Base-by-base conservation (phyloP, 164 flowering plant genomes). In the Umbilicus rupestris region DNA sequence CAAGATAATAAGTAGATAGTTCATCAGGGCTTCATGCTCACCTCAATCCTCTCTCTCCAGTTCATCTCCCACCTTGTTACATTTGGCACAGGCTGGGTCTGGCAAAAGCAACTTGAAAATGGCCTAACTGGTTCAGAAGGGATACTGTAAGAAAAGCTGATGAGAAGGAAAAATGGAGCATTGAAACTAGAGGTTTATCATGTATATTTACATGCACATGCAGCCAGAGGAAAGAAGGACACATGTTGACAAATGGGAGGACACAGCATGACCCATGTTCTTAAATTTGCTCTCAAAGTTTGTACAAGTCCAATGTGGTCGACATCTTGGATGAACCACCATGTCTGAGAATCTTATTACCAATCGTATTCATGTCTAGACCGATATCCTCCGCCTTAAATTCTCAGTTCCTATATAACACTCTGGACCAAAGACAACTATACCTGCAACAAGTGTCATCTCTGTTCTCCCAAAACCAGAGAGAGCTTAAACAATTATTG, bases 391-490 rank as follows among this genome's bases (percentile, higher is more conserved):
- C 12, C 7, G 9, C 29, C 60, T 55, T 28, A 33, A 26, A 29
- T 1, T 2, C 15, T 24, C 14, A 12, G 33, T 20, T 55, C 60
- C 19, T 55, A 55, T 55, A 26, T 55, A 55, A 28, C 30, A 47
- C 22, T 20, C 28, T 7, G 2, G 14, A 10, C 6, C 9, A 26
- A 55, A 28, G 60, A 28, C 33, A 55, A 55, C 60, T 17, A 26
- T 26, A 55, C 60, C 60, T 15, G 60, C 60, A 55, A 55, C 60
- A 55, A 55, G 60, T 55, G 16, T 55, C 60, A 55, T 55, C 57
- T 50, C 29, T 50, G 57, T 20, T 50, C 52, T 47, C 22, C 26
- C 5, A 26, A 28, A 28, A 5, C n/a, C 16, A 14, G 29, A 55
- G 19, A 55, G 60, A 55, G 58, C 58, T 52, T 52, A 3, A 22